phyloP scores from a whole-genome alignment of 768 basidiomycete genomes.

The Pilatotrama ljubarskyi region DNA sequence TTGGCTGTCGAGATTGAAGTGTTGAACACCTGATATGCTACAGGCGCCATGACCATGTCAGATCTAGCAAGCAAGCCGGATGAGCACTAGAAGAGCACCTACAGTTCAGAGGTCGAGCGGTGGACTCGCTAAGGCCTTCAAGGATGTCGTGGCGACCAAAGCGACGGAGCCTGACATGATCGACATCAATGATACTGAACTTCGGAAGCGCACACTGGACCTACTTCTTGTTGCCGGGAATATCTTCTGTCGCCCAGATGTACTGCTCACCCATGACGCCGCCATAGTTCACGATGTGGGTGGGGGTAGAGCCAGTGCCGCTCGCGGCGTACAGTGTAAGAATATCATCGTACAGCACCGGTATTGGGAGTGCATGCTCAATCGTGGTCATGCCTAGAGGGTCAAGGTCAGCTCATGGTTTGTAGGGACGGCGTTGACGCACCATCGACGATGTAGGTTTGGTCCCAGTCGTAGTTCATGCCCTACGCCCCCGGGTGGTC shows the following conservation, averaged over 20 bases:
- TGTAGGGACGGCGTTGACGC: not conserved
- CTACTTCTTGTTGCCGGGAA: constrained; percentile 71
- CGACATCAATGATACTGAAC: not conserved
- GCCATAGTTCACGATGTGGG: constrained; percentile 79
- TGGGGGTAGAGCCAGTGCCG: constrained; percentile 73
- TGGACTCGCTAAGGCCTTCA: constrained; percentile 60
- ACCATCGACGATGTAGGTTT: constrained; percentile 80
- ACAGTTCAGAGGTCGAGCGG: constrained; percentile 60
- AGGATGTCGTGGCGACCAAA: constrained; percentile 67
- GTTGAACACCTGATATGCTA: constrained; percentile 61
- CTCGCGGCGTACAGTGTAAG: constrained; percentile 61
- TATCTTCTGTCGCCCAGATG: constrained; percentile 63
- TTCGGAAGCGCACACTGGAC: constrained; percentile 10
- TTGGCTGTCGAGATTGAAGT: constrained; percentile 66
- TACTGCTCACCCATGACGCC: constrained; percentile 66
- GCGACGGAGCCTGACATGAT: constrained; percentile 49
- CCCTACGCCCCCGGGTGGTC: constrained; percentile 43
- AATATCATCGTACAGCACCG: constrained; percentile 66
- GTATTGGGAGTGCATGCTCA: constrained; percentile 69
- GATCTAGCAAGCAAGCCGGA: too few species aligned
- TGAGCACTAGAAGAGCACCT: constrained; percentile 26
- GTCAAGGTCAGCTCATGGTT: not conserved
- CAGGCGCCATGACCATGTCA: not conserved
- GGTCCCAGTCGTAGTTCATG: constrained; percentile 79
- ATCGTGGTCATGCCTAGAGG: constrained; percentile 70